Evolutionary conservation across 805 yeast genomes (phyloP).

Genomic region (Kluyveromyces starmeri): DNA sequence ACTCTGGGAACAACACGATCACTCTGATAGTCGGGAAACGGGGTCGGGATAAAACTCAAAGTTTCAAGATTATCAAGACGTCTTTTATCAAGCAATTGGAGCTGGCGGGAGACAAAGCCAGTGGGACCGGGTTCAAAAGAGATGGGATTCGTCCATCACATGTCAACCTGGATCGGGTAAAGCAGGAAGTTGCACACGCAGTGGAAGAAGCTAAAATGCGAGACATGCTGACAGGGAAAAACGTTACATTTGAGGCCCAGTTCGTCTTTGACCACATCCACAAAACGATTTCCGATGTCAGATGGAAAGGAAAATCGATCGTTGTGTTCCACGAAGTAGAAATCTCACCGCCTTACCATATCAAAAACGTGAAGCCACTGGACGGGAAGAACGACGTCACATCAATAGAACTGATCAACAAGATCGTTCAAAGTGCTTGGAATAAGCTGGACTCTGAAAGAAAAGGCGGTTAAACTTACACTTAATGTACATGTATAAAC

Average conservation of each 20-base stretch:
- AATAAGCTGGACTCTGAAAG: constrained; percentile 34
- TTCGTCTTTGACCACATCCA: constrained; percentile 35
- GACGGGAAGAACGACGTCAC: constrained; percentile 16
- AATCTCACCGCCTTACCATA: constrained; percentile 37
- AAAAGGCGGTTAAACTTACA: too few species aligned
- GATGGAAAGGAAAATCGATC: constrained; percentile 37
- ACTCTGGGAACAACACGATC: constrained; percentile 34
- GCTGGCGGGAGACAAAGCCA: constrained; percentile 34
- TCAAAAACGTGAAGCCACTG: constrained; percentile 19
- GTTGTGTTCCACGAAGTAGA: constrained; percentile 39
- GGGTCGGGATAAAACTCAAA: constrained; percentile 14
- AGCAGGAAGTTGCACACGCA: constrained; percentile 13
- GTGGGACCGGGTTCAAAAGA: constrained; percentile 19
- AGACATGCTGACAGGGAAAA: constrained; percentile 27
- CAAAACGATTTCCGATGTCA: constrained; percentile 37
- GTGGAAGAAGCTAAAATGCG: constrained; percentile 19
- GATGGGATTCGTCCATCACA: constrained; percentile 29
- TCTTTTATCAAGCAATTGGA: constrained; percentile 47
- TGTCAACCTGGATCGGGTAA: constrained; percentile 25
- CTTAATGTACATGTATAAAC: neutral
- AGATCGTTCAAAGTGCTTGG: constrained; percentile 45
- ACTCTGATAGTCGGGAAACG: constrained; percentile 25
- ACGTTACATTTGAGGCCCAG: constrained; percentile 37
- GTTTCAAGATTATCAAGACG: constrained; percentile 46
- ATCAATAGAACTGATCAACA: constrained; percentile 36